Conservation (phyloP, 1,284 basidiomycete genomes). For the Ganoderma multipileum region DNA sequence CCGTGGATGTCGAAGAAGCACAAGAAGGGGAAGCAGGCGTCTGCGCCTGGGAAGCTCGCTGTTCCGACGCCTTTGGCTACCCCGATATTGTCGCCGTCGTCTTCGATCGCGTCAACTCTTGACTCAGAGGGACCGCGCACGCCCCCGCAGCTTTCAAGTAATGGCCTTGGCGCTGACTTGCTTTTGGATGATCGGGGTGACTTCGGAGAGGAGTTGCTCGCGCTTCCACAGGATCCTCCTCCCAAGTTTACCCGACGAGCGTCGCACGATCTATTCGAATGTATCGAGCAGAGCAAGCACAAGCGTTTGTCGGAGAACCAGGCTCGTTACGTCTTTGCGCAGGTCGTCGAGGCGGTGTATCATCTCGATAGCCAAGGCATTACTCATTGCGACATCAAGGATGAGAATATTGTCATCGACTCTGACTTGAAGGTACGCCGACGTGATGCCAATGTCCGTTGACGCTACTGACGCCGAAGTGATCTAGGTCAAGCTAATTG, state of each 20-base stretch:
- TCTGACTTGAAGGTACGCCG: constrained; percentile 59
- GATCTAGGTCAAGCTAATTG: constrained; percentile 87
- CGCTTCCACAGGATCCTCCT: constrained; percentile 37
- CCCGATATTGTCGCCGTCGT: constrained; percentile 47
- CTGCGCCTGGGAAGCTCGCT: constrained; percentile 39
- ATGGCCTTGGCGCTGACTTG: not conserved
- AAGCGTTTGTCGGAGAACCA: constrained; percentile 81
- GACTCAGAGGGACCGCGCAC: constrained; percentile 33
- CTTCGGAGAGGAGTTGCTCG: constrained; percentile 23
- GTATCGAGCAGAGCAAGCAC: constrained; percentile 86
- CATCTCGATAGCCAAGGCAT: constrained; percentile 83
- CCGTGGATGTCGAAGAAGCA: constrained; percentile 68
- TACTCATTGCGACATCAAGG: constrained; percentile 92
- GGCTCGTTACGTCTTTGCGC: constrained; percentile 84
- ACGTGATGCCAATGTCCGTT: constrained; percentile 1
- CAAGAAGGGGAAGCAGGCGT: constrained; percentile 38
- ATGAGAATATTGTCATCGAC: constrained; percentile 92
- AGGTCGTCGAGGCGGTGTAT: constrained; percentile 86
- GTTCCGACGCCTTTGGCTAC: constrained; percentile 42
- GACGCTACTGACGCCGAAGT: constrained; percentile 11
- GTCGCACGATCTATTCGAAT: constrained; percentile 93
- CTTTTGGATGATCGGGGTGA: not conserved
- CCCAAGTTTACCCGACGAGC: constrained; percentile 73
- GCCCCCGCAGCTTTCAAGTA: not conserved
- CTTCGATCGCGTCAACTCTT: constrained; percentile 38